Percentiles rank a stretch among this genome's conserved stretches.
Evolutionary conservation across 2,329 filamentous ascomycete genomes (phyloP).

Genomic region (Trichoderma harzianum): DNA sequence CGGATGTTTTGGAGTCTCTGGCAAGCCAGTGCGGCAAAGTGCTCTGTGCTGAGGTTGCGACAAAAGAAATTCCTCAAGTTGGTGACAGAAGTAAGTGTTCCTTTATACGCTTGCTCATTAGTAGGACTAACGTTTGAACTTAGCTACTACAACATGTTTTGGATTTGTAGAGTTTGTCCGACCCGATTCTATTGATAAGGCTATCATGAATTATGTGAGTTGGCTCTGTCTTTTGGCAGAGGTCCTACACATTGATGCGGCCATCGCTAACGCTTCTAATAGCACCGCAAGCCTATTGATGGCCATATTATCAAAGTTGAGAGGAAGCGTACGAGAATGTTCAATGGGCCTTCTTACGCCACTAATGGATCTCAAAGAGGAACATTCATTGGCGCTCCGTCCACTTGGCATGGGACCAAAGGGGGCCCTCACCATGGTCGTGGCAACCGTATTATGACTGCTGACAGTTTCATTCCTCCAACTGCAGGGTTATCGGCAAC

Average conservation of each 20-base stretch:
- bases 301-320: slow-evolving; percentile 37
- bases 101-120: neutral
- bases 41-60: slow-evolving; percentile 27
- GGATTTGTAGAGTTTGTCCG: slow-evolving; percentile 41
- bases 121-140: neutral
- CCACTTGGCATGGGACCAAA: slow-evolving; percentile 1
- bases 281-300: slow-evolving; percentile 35
- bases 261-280: neutral
- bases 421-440: neutral
- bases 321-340: slow-evolving; percentile 32
- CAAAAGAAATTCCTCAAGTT: slow-evolving; percentile 22
- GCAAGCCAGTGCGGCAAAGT: slow-evolving; percentile 40
- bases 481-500: neutral
- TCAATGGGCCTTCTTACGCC: slow-evolving; percentile 6
- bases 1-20: slow-evolving; percentile 36
- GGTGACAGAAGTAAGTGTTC: slow-evolving; percentile 20
- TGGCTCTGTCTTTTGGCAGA: neutral
- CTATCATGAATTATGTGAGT: slow-evolving; percentile 38
- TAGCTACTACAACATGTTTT: slow-evolving; percentile 27
- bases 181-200: slow-evolving; percentile 36
- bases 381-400: neutral
- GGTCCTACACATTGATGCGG: neutral
- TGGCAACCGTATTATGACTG: neutral
- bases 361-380: neutral
- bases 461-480: neutral